Evolutionary conservation across 257 asterid species (phyloP).

Genomic region (Ligustrum vulgare): DNA sequence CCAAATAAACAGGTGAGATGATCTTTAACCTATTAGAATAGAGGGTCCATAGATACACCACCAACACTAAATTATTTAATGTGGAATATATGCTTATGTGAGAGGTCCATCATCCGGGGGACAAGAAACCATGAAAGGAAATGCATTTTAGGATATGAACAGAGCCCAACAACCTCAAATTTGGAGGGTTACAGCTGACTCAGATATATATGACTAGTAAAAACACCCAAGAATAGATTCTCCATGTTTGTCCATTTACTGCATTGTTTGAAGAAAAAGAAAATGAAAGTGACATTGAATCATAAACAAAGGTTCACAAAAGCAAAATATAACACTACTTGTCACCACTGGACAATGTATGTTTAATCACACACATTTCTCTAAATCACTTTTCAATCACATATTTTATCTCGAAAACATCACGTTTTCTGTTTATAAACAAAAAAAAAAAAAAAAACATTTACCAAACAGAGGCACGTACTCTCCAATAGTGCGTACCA

Average conservation of each 20-base stretch:
- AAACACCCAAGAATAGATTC: neutral
- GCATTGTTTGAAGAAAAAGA: conserved; percentile 8
- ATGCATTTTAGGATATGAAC: neutral
- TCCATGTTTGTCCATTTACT: neutral
- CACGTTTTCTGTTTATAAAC: too few relatives aligned
- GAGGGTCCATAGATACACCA: conserved; percentile 7
- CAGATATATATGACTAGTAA: neutral
- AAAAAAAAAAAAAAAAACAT: too few relatives aligned
- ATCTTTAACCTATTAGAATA: conserved; percentile 22
- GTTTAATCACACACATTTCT: too few relatives aligned
- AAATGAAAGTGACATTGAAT: conserved; percentile 15
- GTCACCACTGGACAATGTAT: neutral
- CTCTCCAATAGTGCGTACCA: neutral
- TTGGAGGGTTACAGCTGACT: conserved; percentile 13
- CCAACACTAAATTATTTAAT: neutral
- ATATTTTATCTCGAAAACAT: too few relatives aligned
- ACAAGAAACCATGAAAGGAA: neutral
- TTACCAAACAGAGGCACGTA: neutral
- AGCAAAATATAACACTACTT: neutral
- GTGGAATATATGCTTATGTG: neutral
- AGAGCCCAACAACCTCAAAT: conserved; percentile 4
- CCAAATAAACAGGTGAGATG: conserved; percentile 23
- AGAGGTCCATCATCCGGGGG: conserved; percentile 7
- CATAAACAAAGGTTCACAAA: neutral
- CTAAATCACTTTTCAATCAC: too few relatives aligned